These are phyloP conservation scores for Chionographis japonica DNA, from an alignment of 106 monocot genomes.

Conservation along the genomic window DNA sequence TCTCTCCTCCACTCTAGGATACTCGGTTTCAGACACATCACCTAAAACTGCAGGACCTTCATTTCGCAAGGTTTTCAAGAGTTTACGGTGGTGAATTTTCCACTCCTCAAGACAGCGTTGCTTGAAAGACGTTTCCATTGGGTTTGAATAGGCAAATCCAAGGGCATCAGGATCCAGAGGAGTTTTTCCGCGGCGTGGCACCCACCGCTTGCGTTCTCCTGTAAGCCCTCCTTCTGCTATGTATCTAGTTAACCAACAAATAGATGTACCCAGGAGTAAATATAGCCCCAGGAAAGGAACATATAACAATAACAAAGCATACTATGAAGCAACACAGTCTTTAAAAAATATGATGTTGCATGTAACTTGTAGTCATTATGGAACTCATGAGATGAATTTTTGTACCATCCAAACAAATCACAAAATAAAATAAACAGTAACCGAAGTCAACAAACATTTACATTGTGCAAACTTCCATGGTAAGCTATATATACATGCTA, in stretches of 20 bases:
- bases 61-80: slow-evolving; percentile 62
- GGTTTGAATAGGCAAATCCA: slow-evolving; percentile 92
- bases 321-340: too few relatives aligned
- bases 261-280: too few relatives aligned
- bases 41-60: slow-evolving; percentile 77
- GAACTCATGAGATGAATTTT: too few relatives aligned
- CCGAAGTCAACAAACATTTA: too few relatives aligned
- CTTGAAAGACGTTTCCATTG: slow-evolving; percentile 92
- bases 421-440: too few relatives aligned
- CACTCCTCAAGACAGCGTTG: slow-evolving; percentile 79
- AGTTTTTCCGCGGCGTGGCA: slow-evolving; percentile 83
- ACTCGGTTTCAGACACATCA: slow-evolving; percentile 56
- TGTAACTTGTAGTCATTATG: too few relatives aligned
- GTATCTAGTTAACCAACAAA: slow-evolving; percentile 44
- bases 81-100: slow-evolving; percentile 76
- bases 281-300: too few relatives aligned
- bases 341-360: too few relatives aligned
- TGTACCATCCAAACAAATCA: too few relatives aligned
- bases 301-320: too few relatives aligned
- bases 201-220: slow-evolving; percentile 98
- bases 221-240: slow-evolving; percentile 93
- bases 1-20: slow-evolving; percentile 65
- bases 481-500: too few relatives aligned
- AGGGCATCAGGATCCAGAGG: slow-evolving; percentile 94
- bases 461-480: too few relatives aligned